Evolutionary conservation across 345 rosid genomes (phyloP).

Genomic region (Leavenworthia alabamica): DNA sequence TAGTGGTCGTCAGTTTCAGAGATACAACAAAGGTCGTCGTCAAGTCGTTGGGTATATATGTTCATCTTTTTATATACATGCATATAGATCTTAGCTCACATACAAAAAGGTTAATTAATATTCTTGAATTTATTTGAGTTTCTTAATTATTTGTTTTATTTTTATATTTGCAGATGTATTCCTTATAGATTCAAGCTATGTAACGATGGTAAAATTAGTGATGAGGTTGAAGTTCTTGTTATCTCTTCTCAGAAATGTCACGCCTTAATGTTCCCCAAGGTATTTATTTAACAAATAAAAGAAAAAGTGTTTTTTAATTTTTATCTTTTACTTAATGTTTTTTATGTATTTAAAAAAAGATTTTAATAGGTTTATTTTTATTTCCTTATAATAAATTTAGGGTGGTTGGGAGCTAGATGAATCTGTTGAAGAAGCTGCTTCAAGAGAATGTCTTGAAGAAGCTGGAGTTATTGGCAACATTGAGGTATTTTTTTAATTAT

Average conservation of each 20-base stretch:
- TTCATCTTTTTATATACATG: conserved; percentile 11
- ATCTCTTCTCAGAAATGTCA: conserved; percentile 77
- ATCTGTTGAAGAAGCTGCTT: conserved; percentile 75
- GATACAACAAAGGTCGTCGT: conserved; percentile 77
- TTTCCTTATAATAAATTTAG: conserved; percentile 32
- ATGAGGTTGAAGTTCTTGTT: conserved; percentile 61
- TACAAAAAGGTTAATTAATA: too few species aligned
- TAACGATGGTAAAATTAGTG: conserved; percentile 35
- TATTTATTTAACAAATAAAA: neutral
- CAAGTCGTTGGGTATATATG: conserved; percentile 90
- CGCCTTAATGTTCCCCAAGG: conserved; percentile 92
- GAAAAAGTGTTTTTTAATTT: neutral
- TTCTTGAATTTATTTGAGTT: neutral
- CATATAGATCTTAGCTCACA: neutral
- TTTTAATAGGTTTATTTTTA: neutral
- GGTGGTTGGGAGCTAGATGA: conserved; percentile 98
- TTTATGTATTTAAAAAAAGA: neutral
- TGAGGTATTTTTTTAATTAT: conserved; percentile 38
- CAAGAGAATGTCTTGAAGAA: conserved; percentile 75
- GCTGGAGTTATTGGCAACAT: conserved; percentile 82
- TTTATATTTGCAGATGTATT: conserved; percentile 54
- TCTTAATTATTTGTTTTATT: neutral
- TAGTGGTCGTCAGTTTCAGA: conserved; percentile 65
- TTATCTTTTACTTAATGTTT: neutral
- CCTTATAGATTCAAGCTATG: conserved; percentile 58